These are phyloP conservation scores for Pestalotiopsis sp. DNA, from an alignment of 2,329 filamentous ascomycete genomes.

Conservation along the genomic window DNA sequence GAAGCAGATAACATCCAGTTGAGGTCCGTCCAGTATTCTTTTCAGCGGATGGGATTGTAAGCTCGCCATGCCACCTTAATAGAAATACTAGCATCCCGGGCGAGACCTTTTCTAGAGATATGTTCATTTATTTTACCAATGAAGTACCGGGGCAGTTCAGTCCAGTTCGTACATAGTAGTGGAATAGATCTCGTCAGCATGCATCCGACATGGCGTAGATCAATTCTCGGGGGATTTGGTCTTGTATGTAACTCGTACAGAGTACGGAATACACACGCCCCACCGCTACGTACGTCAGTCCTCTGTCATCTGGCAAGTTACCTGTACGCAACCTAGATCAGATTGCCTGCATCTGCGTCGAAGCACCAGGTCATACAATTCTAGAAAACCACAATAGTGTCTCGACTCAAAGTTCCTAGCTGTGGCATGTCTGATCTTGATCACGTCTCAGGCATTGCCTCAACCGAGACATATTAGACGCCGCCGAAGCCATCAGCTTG, in stretches of 20 bases:
- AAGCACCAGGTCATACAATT: not conserved
- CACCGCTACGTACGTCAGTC: no score
- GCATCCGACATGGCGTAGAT: no score
- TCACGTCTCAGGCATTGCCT: not conserved
- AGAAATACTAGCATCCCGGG: not conserved
- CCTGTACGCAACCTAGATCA: no score
- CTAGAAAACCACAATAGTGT: not conserved
- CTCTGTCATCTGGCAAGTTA: no score
- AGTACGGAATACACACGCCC: no score
- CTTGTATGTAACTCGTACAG: no score
- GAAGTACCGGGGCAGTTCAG: no score
- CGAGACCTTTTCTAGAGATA: no score
- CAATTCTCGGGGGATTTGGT: no score
- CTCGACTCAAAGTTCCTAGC: not conserved
- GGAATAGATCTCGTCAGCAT: no score
- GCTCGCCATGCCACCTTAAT: not conserved
- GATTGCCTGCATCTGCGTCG: not conserved
- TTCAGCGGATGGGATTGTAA: not conserved
- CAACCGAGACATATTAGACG: not conserved
- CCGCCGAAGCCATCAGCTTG: not conserved
- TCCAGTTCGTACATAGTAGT: no score
- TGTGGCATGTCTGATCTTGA: not conserved
- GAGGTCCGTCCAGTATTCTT: not conserved
- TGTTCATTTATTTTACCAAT: no score
- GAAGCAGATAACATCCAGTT: not conserved